Percentiles rank a stretch among this genome's conserved stretches.
Evolutionary conservation across 2,329 filamentous ascomycete species (phyloP).

Genomic region (Calonectria naviculata): DNA sequence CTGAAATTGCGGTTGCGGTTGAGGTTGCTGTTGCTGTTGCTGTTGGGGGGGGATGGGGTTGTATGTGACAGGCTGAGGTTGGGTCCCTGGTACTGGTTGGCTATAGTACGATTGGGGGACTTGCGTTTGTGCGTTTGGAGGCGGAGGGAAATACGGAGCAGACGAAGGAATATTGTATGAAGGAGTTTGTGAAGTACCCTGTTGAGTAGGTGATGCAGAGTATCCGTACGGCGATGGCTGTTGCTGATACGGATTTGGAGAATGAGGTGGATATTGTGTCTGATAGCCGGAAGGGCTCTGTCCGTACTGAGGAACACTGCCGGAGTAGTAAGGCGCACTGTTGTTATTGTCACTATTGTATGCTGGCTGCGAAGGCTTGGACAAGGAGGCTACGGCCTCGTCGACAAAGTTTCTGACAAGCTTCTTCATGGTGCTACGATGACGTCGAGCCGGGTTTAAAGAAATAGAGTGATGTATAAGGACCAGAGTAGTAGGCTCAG

Average conservation of each 20-base stretch:
- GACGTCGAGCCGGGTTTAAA: not conserved
- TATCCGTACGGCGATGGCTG: not conserved
- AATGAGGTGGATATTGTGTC: not conserved
- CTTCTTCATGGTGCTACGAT: not conserved
- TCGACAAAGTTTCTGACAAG: not conserved
- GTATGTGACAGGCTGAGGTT: not conserved
- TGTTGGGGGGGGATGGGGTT: not conserved
- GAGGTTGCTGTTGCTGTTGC: not conserved
- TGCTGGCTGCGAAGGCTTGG: not conserved
- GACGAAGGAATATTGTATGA: not conserved
- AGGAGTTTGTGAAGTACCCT: not conserved
- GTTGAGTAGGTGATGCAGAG: not conserved
- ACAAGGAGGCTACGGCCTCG: not conserved
- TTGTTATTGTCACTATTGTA: not conserved
- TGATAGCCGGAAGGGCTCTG: not conserved
- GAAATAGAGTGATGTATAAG: not conserved
- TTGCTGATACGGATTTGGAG: not conserved
- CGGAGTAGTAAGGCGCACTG: not conserved
- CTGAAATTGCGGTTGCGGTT: no score
- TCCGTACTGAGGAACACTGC: not conserved
- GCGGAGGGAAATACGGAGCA: not conserved
- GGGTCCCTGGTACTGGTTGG: not conserved
- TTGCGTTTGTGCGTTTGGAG: not conserved
- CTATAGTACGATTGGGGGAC: not conserved
- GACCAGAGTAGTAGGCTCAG: no score